Percentiles rank a stretch among this genome's conserved stretches.
Evolutionary conservation across 345 rosid genomes (phyloP).

Genomic region (Noccaea caerulescens): DNA sequence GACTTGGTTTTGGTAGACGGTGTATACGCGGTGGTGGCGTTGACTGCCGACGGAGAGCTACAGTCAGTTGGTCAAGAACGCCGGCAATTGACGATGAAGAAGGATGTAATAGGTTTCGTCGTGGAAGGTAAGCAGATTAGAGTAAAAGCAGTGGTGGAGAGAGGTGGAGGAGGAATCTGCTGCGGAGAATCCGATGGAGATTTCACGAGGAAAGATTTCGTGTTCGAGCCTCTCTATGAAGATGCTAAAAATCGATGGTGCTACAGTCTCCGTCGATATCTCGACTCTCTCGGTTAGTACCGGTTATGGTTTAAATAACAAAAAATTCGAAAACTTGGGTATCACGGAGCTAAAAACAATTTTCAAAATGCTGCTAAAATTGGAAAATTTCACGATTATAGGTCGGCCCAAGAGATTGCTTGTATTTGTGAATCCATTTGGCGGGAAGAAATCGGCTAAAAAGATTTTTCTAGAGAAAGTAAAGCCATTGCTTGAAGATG

Average conservation of each 20-base stretch:
- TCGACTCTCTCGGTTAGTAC: conserved; percentile 69
- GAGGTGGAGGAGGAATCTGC: conserved; percentile 53
- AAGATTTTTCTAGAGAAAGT: conserved; percentile 67
- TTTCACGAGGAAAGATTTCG: conserved; percentile 64
- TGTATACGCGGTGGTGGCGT: conserved; percentile 39
- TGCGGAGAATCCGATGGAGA: conserved; percentile 50
- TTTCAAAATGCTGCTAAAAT: conserved; percentile 25
- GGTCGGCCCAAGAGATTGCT: conserved; percentile 86
- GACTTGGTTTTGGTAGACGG: conserved; percentile 58
- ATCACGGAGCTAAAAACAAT: conserved; percentile 3
- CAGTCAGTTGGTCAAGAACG: conserved; percentile 47
- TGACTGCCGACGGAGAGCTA: conserved; percentile 64
- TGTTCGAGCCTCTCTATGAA: conserved; percentile 62
- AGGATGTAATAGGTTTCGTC: conserved; percentile 70
- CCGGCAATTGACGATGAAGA: conserved; percentile 54
- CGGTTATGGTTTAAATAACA: not conserved
- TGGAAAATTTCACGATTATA: conserved; percentile 2
- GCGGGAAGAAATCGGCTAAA: conserved; percentile 74
- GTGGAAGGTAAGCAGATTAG: conserved; percentile 60
- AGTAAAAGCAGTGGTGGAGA: conserved; percentile 55
- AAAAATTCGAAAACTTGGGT: conserved; percentile 18
- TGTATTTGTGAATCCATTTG: conserved; percentile 81
- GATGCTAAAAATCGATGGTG: conserved; percentile 62
- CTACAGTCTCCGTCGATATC: conserved; percentile 52
- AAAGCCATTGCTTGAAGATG: conserved; percentile 81